A percentile compares a stretch with the other conserved stretches of the same genome.
phyloP scores from a whole-genome alignment of 1,139 yeast species.

The Pichia sp. region DNA sequence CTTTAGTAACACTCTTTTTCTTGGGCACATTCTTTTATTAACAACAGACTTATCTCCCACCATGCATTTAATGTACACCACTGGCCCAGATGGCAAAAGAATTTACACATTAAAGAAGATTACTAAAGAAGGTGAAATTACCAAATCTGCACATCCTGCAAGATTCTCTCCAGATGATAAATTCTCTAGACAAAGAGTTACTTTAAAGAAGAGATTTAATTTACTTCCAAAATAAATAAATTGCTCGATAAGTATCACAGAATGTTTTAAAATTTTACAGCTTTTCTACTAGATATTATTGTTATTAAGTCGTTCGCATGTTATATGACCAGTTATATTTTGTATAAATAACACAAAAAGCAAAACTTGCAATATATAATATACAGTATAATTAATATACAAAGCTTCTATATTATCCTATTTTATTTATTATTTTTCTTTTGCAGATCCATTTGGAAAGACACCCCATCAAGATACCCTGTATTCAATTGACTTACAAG shows the following conservation, averaged over 20 bases:
- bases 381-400: not conserved
- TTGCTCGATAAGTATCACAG: not conserved
- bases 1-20: not conserved
- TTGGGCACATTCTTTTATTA: not conserved
- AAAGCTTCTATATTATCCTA: not conserved
- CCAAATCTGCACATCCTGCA: constrained; percentile 99
- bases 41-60: not conserved
- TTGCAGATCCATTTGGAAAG: constrained; percentile 13
- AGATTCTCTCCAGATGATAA: constrained; percentile 99
- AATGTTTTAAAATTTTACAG: not conserved
- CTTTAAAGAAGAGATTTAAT: constrained; percentile 90
- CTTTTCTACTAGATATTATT: not conserved
- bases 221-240: constrained; percentile 68
- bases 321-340: not conserved
- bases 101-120: constrained; percentile 82
- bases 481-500: constrained; percentile 56
- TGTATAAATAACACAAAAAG: not conserved
- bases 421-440: not conserved
- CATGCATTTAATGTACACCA: constrained; percentile 99
- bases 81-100: constrained; percentile 92
- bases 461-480: constrained; percentile 8
- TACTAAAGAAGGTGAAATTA: constrained; percentile 84
- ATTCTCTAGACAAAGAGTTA: constrained; percentile 97
- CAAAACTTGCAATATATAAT: not conserved
- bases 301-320: not conserved